Evolutionary conservation across 768 basidiomycete genomes (phyloP), one percentile per base, ranked within the genome.

Genomic region (Mycena rosella): DNA sequence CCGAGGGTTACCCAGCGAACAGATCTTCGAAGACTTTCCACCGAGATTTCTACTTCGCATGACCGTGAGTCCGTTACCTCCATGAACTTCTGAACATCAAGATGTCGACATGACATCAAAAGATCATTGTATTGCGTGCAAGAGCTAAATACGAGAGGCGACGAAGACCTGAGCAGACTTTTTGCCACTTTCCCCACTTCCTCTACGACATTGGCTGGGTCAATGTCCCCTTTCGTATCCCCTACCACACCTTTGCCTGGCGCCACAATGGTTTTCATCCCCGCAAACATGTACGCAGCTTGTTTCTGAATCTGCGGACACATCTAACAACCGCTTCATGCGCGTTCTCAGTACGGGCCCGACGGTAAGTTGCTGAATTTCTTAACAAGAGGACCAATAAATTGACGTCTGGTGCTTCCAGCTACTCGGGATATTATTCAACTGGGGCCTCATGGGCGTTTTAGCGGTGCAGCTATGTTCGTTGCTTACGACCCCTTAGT

Each of bases 381-480:
- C 36, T 54, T n/a, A n/a, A 47, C n/a, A 27, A 29, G 45, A 17
- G 52, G 17, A 48, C 49, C n/a, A 32, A 56, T 38, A 47, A 48
- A 14, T 24, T 54, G n/a, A 53, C 27, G 26, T 38, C 24, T 18
- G 29, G 27, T 36, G 6, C 17, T 36, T 38, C 42, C 40, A 61
- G 60, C 29, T 58, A 32, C 34, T 67, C 30, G 65, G 51, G 45
- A 65, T 59, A 52, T 51, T 38, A 30, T 40, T 68, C 27, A 68
- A 68, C 49, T 63, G 60, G 67, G 60, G 67, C 29, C 48, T 68
- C 49, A 63, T 59, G 54, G 61, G 65, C 26, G 60, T 68, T 34
- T 52, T 68, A 32, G 61, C 56, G 45, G 67, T 52, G 6, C 67
- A 68, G 42, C 13, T 58, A 40, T 68, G 67, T 68, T 30, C 24